Evolutionary conservation across 768 basidiomycete genomes (phyloP).

Genomic region (Lactarius hengduanensis): DNA sequence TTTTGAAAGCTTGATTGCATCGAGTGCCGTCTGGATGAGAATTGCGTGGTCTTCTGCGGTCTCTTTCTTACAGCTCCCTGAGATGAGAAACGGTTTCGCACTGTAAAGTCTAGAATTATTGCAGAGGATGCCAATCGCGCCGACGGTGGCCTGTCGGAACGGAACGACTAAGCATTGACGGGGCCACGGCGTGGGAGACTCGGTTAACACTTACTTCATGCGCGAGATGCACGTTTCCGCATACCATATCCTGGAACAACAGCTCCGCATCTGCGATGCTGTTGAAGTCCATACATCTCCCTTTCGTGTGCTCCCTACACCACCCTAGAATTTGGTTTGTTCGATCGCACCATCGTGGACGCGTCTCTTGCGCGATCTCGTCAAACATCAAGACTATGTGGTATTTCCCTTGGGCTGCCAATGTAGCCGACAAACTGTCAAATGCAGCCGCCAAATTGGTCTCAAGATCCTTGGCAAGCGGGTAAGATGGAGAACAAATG

Average conservation of each 20-base stretch:
- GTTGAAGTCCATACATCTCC: neutral
- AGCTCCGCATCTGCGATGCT: neutral
- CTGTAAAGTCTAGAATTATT: slow-evolving; percentile 5
- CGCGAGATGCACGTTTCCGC: neutral
- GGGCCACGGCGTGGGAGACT: no score
- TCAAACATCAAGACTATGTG: slow-evolving; percentile 9
- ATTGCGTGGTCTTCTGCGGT: neutral
- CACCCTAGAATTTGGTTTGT: slow-evolving; percentile 12
- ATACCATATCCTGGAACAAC: neutral
- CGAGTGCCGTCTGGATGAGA: neutral
- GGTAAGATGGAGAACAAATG: neutral
- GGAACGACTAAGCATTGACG: no score
- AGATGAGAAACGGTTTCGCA: neutral
- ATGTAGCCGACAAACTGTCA: neutral
- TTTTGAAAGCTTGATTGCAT: neutral
- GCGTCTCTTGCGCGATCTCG: neutral
- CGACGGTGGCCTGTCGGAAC: slow-evolving; percentile 10
- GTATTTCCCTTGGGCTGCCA: neutral
- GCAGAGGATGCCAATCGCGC: neutral
- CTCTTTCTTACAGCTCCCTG: slow-evolving; percentile 4
- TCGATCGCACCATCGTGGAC: slow-evolving; percentile 5
- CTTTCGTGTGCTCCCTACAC: slow-evolving; percentile 3
- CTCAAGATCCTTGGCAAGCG: neutral
- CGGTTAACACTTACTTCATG: neutral
- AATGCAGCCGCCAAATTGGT: neutral